Percentiles rank a stretch among this genome's conserved stretches.
phyloP scores from a whole-genome alignment of 2,329 filamentous ascomycete genomes.

The Colletotrichum noveboracense region DNA sequence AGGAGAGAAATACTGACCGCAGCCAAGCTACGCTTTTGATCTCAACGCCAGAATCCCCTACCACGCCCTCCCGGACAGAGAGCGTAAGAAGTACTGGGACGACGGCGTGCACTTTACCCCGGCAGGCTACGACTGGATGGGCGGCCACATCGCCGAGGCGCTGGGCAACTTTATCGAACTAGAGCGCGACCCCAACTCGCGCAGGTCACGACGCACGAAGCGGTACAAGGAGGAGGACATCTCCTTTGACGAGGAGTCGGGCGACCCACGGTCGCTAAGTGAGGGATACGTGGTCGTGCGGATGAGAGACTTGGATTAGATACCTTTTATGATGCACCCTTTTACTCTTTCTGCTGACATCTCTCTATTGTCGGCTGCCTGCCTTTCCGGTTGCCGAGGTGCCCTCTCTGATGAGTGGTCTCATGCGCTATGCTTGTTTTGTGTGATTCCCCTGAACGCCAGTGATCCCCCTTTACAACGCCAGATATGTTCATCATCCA shows the following conservation, averaged over 20 bases:
- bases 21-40: slow-evolving; percentile 59
- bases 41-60: slow-evolving; percentile 60
- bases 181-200: slow-evolving; percentile 9
- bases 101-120: slow-evolving; percentile 65
- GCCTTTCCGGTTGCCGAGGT: not conserved
- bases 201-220: slow-evolving; percentile 31
- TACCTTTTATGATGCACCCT: slow-evolving; percentile 19
- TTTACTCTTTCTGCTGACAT: not conserved
- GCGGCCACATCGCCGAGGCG: slow-evolving; percentile 57
- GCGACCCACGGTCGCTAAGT: slow-evolving; percentile 49
- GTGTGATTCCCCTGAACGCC: slow-evolving; percentile 16
- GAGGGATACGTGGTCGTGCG: slow-evolving; percentile 61
- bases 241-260: slow-evolving; percentile 54
- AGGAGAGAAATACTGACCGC: not conserved
- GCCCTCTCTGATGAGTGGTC: not conserved
- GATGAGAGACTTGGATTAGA: slow-evolving; percentile 55
- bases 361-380: not conserved
- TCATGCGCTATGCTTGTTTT: slow-evolving; percentile 15
- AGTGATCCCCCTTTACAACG: not conserved
- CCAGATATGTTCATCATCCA: not conserved
- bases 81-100: slow-evolving; percentile 60
- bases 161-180: slow-evolving; percentile 48
- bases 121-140: slow-evolving; percentile 68
- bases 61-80: slow-evolving; percentile 48
- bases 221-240: slow-evolving; percentile 41